These are phyloP conservation scores for Fusarium sp. DNA, from an alignment of 2,329 filamentous ascomycete species.

Conservation along the genomic window DNA sequence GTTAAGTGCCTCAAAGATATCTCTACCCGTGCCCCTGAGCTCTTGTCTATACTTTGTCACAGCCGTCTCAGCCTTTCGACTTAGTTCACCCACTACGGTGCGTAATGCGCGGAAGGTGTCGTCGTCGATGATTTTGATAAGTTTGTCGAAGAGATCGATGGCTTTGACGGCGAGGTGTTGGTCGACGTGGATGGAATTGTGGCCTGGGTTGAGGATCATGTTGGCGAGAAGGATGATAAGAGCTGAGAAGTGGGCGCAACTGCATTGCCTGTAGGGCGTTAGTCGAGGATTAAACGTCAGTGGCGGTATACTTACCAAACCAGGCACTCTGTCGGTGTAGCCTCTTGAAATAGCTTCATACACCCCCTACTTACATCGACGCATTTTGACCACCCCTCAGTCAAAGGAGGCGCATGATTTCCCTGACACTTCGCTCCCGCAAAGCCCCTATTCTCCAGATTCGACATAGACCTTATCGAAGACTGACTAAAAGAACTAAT, in stretches of 20 bases:
- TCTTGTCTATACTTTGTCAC: constrained; percentile 24
- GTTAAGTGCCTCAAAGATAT: constrained; percentile 23
- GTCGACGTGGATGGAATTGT: constrained; percentile 48
- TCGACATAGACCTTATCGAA: constrained; percentile 40
- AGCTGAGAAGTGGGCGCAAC: constrained; percentile 53
- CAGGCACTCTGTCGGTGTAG: constrained; percentile 52
- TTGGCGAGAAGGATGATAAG: constrained; percentile 56
- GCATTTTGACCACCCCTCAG: constrained; percentile 54
- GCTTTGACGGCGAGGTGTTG: constrained; percentile 50
- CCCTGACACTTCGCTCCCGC: background rate
- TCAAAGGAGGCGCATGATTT: constrained; percentile 39
- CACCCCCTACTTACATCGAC: constrained; percentile 54
- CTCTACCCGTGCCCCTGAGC: background rate
- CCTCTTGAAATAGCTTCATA: constrained; percentile 52
- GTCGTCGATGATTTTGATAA: constrained; percentile 42
- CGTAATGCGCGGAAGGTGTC: constrained; percentile 32
- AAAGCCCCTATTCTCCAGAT: constrained; percentile 21
- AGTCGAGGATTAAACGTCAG: background rate
- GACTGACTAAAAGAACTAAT: constrained; percentile 51
- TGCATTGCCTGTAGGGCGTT: constrained; percentile 46
- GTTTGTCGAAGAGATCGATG: constrained; percentile 50
- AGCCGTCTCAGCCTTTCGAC: constrained; percentile 37
- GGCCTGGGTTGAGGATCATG: constrained; percentile 51
- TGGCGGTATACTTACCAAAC: constrained; percentile 48
- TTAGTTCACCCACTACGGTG: constrained; percentile 38